phyloP scores from a whole-genome alignment of 176 grass and related monocot genomes.

The Poa pratensis region DNA sequence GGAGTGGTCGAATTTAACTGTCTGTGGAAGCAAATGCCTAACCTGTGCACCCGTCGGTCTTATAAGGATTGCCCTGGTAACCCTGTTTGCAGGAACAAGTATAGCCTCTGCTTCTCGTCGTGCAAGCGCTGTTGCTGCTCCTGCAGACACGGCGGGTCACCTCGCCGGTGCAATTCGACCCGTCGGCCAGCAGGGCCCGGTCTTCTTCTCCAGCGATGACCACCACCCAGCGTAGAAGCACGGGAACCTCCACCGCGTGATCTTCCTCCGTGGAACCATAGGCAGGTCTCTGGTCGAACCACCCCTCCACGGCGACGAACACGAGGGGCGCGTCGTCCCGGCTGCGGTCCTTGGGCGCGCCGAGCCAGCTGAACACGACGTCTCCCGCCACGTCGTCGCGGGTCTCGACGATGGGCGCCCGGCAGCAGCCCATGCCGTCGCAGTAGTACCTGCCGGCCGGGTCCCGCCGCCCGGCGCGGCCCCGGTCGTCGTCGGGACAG shows the following conservation, averaged over 20 bases:
- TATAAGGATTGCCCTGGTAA: background rate
- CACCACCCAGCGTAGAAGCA: background rate
- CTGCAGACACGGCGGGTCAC: background rate
- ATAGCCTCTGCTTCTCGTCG: background rate
- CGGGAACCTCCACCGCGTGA: background rate
- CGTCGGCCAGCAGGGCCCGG: no score
- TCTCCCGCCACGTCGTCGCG: background rate
- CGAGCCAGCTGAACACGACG: background rate
- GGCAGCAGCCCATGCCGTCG: background rate
- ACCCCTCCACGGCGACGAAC: background rate
- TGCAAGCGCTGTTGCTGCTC: background rate
- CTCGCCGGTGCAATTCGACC: background rate
- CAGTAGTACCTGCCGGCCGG: no score
- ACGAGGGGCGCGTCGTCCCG: background rate
- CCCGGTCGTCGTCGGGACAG: background rate
- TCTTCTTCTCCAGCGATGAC: background rate
- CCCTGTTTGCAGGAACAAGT: background rate
- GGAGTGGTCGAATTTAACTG: no score
- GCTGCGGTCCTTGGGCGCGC: no score
- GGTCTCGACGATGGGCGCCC: background rate
- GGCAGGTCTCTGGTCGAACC: background rate
- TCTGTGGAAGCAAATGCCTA: no score
- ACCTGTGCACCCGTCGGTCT: no score
- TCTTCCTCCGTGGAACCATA: background rate
- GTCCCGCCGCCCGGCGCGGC: no score